Evolutionary conservation across 371 early-diverging fungal species (phyloP).

Genomic region (Syncephalis plumigaleata): DNA sequence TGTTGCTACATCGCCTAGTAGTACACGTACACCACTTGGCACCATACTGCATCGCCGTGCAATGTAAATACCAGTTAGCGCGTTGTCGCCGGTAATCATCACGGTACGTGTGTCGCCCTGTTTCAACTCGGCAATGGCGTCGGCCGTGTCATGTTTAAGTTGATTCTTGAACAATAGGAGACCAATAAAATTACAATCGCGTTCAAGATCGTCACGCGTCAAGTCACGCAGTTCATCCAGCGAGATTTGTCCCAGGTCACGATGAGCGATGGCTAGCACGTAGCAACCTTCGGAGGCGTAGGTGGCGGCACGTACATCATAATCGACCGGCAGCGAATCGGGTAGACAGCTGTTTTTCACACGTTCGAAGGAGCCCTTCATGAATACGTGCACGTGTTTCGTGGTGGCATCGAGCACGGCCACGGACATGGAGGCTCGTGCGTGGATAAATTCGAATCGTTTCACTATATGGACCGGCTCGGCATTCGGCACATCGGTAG

Average conservation of each 20-base stretch:
- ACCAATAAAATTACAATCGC: constrained; percentile 40
- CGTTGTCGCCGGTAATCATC: constrained; percentile 92
- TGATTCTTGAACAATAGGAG: constrained; percentile 76
- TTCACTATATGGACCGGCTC: constrained; percentile 31
- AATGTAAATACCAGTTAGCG: constrained; percentile 75
- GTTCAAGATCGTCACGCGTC: constrained; percentile 51
- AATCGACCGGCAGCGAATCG: constrained; percentile 38
- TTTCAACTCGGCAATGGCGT: constrained; percentile 60
- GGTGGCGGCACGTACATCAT: constrained; percentile 24
- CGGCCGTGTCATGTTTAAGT: constrained; percentile 59
- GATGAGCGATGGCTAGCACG: constrained; percentile 58
- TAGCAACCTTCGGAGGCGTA: constrained; percentile 63
- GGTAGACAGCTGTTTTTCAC: constrained; percentile 33
- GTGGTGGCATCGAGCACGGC: constrained; percentile 38
- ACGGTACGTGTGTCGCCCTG: constrained; percentile 54
- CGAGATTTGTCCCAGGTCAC: constrained; percentile 24
- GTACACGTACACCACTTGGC: constrained; percentile 14
- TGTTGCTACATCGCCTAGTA: constrained; percentile 24
- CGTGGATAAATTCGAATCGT: constrained; percentile 76
- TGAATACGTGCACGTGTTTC: constrained; percentile 39
- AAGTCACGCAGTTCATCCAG: constrained; percentile 19
- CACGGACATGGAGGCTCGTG: constrained; percentile 71
- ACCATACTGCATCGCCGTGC: constrained; percentile 69
- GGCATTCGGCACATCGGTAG: constrained; percentile 11
- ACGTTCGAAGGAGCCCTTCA: constrained; percentile 74